These are phyloP conservation scores for Fusarium oxysporum DNA, from an alignment of 2,329 filamentous ascomycete species.

Conservation along the genomic window DNA sequence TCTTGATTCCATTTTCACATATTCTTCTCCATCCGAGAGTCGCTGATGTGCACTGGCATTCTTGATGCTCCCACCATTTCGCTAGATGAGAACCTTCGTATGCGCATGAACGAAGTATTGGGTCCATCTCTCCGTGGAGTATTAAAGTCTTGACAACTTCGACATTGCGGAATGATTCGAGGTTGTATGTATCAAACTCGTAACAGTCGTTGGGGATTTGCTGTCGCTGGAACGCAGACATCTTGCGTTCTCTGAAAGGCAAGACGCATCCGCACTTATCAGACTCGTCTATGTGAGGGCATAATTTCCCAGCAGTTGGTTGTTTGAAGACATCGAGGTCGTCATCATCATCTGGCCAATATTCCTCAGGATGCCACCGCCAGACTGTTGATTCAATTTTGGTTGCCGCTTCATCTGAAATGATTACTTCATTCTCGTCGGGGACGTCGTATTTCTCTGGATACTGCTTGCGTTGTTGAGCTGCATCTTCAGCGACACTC, in stretches of 20 bases:
- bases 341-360: not conserved
- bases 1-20: not conserved
- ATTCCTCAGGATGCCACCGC: not conserved
- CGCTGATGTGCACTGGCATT: not conserved
- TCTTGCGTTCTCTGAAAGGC: conserved; percentile 1
- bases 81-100: not conserved
- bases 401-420: not conserved
- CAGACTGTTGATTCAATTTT: not conserved
- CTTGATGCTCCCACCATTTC: not conserved
- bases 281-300: not conserved
- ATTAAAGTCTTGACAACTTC: conserved; percentile 7
- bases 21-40: not conserved
- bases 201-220: not conserved
- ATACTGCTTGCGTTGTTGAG: not conserved
- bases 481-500: not conserved
- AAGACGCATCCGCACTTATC: not conserved
- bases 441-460: not conserved
- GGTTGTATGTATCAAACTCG: not conserved
- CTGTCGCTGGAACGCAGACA: conserved; percentile 1
- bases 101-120: not conserved
- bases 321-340: not conserved
- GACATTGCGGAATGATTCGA: not conserved
- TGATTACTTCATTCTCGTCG: not conserved
- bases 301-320: not conserved
- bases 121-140: conserved; percentile 7